Percentiles rank a stretch among this genome's conserved stretches.
Conservation (phyloP, 1,139 yeast genomes). For the Spathaspora jeffriesii region DNA sequence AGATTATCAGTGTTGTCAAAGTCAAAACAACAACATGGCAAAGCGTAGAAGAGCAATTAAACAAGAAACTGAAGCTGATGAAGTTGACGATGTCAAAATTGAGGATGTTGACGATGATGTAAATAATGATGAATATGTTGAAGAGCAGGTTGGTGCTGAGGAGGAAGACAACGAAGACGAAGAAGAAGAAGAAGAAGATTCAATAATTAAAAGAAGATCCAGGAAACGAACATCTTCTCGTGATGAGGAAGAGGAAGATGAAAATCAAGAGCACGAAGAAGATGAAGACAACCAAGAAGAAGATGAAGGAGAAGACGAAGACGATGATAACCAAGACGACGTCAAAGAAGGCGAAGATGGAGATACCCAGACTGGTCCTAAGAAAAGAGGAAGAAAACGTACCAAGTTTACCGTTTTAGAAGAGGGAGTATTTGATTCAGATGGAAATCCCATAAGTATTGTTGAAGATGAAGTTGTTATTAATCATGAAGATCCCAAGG, state of each 20-base stretch:
- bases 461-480: slow-evolving; percentile 79
- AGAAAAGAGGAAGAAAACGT: slow-evolving; percentile 49
- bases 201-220: slow-evolving; percentile 15
- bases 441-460: slow-evolving; percentile 54
- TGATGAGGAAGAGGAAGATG: slow-evolving; percentile 19
- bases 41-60: neutral
- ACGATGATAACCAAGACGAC: slow-evolving; percentile 15
- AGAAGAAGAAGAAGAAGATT: slow-evolving; percentile 17
- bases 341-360: slow-evolving; percentile 16
- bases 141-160: slow-evolving; percentile 23
- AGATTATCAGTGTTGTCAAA: slow-evolving; percentile 1
- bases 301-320: slow-evolving; percentile 25
- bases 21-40: slow-evolving; percentile 4
- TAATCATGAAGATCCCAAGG: slow-evolving; percentile 75
- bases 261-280: slow-evolving; percentile 18
- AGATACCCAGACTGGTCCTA: slow-evolving; percentile 26
- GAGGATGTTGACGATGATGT: slow-evolving; percentile 13
- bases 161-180: slow-evolving; percentile 24
- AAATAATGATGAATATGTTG: slow-evolving; percentile 21
- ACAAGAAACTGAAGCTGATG: slow-evolving; percentile 1
- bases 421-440: slow-evolving; percentile 47
- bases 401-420: slow-evolving; percentile 35
- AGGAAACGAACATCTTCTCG: slow-evolving; percentile 12
- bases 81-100: slow-evolving; percentile 17
- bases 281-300: slow-evolving; percentile 23